Conservation (phyloP, 2,329 filamentous ascomycete genomes). For the Cercospora canescens region DNA sequence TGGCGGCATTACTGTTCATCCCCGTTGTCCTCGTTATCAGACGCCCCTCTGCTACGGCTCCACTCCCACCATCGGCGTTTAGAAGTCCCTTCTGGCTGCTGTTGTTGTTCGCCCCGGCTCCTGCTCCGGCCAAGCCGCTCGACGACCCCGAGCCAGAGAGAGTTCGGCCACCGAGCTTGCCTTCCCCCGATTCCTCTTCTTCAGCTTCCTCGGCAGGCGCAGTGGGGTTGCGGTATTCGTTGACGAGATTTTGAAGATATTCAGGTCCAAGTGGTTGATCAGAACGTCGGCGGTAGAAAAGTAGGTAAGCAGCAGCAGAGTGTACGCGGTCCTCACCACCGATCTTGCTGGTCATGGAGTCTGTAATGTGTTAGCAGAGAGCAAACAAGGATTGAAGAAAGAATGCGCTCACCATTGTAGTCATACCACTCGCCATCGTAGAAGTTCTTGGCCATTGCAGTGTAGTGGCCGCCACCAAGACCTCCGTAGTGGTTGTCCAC, state of each 20-base stretch:
- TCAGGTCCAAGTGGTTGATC: conserved; percentile 75
- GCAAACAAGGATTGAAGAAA: background rate
- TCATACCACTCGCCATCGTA: conserved; percentile 89
- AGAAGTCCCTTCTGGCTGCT: conserved; percentile 13
- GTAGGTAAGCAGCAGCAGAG: conserved; percentile 78
- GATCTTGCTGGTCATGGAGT: conserved; percentile 52
- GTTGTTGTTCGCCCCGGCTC: conserved; percentile 34
- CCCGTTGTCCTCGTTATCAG: conserved; percentile 28
- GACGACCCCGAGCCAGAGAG: conserved; percentile 88
- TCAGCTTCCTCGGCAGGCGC: conserved; percentile 44
- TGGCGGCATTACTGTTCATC: conserved; percentile 12
- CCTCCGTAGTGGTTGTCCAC: conserved; percentile 96
- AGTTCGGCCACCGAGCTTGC: conserved; percentile 71
- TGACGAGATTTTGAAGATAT: conserved; percentile 69
- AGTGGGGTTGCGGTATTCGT: conserved; percentile 58
- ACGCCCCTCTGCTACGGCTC: conserved; percentile 27
- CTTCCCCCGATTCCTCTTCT: conserved; percentile 70
- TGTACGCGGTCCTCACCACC: conserved; percentile 22
- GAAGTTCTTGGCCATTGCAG: conserved; percentile 91
- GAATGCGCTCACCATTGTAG: conserved; percentile 79
- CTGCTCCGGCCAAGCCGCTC: conserved; percentile 83
- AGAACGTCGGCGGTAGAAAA: conserved; percentile 92
- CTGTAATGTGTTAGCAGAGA: conserved; percentile 56
- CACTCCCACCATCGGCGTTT: conserved; percentile 22
- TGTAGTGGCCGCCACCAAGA: conserved; percentile 93